These are phyloP conservation scores for Malus sieversii DNA, from an alignment of 306 rosid species.

Conservation along the genomic window DNA sequence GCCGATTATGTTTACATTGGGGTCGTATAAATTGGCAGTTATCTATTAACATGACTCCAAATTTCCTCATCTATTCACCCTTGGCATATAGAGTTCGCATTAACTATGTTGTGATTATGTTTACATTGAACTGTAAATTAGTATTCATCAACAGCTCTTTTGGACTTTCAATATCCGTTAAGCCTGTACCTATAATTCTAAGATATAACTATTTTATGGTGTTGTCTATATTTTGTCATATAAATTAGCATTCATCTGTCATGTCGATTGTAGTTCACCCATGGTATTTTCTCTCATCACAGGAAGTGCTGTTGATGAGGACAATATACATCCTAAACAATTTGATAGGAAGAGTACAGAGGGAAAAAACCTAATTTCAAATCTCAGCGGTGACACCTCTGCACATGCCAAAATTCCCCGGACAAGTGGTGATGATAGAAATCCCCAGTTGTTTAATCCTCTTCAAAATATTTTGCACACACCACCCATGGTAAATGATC, in stretches of 20 bases:
- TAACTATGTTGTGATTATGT: neutral
- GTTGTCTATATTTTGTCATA: neutral
- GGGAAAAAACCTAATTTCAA: slow-evolving; percentile 37
- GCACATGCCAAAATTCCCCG: slow-evolving; percentile 36
- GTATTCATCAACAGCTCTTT: neutral
- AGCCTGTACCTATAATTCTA: neutral
- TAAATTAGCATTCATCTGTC: neutral
- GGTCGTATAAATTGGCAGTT: neutral
- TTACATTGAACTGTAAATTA: neutral
- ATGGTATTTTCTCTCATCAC: slow-evolving; percentile 10
- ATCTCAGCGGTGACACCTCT: slow-evolving; percentile 38
- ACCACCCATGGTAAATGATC: slow-evolving; percentile 39
- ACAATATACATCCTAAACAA: slow-evolving; percentile 41
- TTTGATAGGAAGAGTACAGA: slow-evolving; percentile 43
- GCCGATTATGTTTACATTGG: neutral
- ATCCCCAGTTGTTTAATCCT: slow-evolving; percentile 39
- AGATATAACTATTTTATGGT: neutral
- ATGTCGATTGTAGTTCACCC: neutral
- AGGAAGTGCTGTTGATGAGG: slow-evolving; percentile 37
- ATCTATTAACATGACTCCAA: neutral
- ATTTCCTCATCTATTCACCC: neutral
- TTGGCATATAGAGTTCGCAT: neutral
- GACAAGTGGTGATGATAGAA: slow-evolving; percentile 33
- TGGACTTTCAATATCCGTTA: neutral
- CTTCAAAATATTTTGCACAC: slow-evolving; percentile 38